Evolutionary conservation across 257 asterid genomes (phyloP).

Genomic region (Solanum bukasovii): DNA sequence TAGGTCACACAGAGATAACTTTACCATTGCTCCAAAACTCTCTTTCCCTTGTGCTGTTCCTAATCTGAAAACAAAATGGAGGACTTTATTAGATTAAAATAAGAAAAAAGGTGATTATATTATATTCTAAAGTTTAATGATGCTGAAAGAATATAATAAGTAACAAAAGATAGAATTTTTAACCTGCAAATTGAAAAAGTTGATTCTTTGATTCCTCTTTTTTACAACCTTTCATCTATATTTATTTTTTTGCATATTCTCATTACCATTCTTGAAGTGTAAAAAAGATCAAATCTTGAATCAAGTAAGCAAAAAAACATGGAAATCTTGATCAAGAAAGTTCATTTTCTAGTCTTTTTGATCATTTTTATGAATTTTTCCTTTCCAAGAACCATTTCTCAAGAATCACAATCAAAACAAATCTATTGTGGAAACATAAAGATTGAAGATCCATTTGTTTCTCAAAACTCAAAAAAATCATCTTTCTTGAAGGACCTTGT

Average conservation of each 20-base stretch:
- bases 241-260: background rate
- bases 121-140: background rate
- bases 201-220: slow-evolving; percentile 10
- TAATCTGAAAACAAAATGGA: background rate
- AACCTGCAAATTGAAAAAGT: slow-evolving; percentile 5
- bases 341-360: slow-evolving; percentile 10
- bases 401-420: slow-evolving; percentile 2
- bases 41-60: background rate
- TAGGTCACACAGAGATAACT: background rate
- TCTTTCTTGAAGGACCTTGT: slow-evolving; percentile 19
- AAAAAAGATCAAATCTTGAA: slow-evolving; percentile 1
- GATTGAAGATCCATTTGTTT: slow-evolving; percentile 15
- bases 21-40: background rate
- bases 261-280: background rate
- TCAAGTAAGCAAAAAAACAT: slow-evolving; percentile 4
- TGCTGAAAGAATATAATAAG: background rate
- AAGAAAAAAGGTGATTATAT: background rate
- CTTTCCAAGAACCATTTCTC: slow-evolving; percentile 9
- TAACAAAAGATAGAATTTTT: background rate
- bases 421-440: slow-evolving; percentile 22
- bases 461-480: slow-evolving; percentile 9
- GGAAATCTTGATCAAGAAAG: slow-evolving; percentile 25
- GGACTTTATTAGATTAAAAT: background rate
- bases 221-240: background rate
- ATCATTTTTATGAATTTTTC: slow-evolving; percentile 5